Base-by-base conservation (phyloP, 75 land plant species). In the Selaginella moellendorffii region DNA sequence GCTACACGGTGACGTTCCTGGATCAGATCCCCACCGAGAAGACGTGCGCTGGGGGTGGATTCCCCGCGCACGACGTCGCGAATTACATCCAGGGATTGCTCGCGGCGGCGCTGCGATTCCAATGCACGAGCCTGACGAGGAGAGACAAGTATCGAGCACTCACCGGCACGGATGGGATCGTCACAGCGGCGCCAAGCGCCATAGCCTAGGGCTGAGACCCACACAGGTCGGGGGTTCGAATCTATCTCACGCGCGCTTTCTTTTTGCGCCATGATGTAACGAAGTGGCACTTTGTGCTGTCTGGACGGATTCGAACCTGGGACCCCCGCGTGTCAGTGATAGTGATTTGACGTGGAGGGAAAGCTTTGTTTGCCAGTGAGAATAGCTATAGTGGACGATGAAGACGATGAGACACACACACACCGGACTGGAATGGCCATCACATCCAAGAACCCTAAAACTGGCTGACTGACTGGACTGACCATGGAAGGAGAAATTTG, bases 1-100 rank as follows among this genome's bases (percentile, higher is more conserved):
- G 69, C 0, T 88, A 88, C 31, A 86, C 83, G 80, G 71, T 83
- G 26, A 82, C 80, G 0, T 85, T 85, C 65, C 78, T 85, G 9
- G 73, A 71, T 8, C 69, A 78, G 56, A 31, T 88, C 30, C 95
- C 89, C n/a, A 61, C 30, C 5, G 84, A 85, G 67, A 61, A 80
- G 0, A 85, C 90, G 0, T 79, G 84, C 30, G 27, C 76, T 1
- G 86, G 73, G 1, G 74, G 74, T 5, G 95, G 90, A 25, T 79
- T 72, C 66, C 56, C 80, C 26, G 29, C 79, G 12, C 71, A 71
- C 21, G 93, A 88, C 42, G 93, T 88, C 51, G 93, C 93, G 19
- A 88, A 88, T 54, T 29, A 54, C 64, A 68, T 81, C 9, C 85
- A 83, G 71, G 24, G 64, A 29, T 42, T 61, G 68, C 76, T 83